These are phyloP conservation scores for Trichoderma semiorbis DNA, from an alignment of 2,329 filamentous ascomycete species.

Conservation along the genomic window DNA sequence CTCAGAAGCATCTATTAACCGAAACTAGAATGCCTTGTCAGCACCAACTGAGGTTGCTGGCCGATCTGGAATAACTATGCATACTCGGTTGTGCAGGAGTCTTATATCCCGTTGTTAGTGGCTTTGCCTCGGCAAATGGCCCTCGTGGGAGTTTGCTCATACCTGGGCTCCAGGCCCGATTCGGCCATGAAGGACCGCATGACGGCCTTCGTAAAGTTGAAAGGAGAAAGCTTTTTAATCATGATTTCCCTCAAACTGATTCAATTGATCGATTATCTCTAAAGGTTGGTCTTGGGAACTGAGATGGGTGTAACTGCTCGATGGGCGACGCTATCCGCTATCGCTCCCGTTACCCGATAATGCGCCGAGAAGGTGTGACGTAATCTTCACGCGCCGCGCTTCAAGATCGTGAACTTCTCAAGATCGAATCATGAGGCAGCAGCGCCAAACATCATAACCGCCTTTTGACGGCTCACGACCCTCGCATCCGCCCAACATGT, in stretches of 20 bases:
- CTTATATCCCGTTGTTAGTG: constrained; percentile 20
- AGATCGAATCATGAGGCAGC: not conserved
- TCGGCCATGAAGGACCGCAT: constrained; percentile 81
- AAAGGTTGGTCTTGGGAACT: not conserved
- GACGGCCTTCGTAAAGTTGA: constrained; percentile 36
- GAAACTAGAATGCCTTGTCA: constrained; percentile 48
- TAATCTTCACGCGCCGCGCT: not conserved
- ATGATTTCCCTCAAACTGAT: constrained; percentile 21
- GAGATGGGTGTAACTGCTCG: not conserved
- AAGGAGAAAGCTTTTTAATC: constrained; percentile 35
- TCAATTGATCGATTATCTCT: not conserved
- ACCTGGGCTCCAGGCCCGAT: constrained; percentile 89
- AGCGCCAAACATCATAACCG: not conserved
- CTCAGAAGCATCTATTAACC: constrained; percentile 59
- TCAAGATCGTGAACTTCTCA: not conserved
- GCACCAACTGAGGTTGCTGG: not conserved
- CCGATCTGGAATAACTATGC: not conserved
- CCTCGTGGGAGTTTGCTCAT: not conserved
- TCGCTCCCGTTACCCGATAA: not conserved
- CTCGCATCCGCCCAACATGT: constrained; percentile 38
- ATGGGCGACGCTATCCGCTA: not conserved
- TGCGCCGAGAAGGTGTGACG: not conserved
- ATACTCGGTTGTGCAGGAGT: constrained; percentile 28
- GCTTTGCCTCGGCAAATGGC: not conserved
- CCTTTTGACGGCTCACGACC: constrained; percentile 27